Evolutionary conservation across 148 eudicot genomes (phyloP), one percentile per base, ranked within the genome.

Genomic region (Vaccinium myrtillus): DNA sequence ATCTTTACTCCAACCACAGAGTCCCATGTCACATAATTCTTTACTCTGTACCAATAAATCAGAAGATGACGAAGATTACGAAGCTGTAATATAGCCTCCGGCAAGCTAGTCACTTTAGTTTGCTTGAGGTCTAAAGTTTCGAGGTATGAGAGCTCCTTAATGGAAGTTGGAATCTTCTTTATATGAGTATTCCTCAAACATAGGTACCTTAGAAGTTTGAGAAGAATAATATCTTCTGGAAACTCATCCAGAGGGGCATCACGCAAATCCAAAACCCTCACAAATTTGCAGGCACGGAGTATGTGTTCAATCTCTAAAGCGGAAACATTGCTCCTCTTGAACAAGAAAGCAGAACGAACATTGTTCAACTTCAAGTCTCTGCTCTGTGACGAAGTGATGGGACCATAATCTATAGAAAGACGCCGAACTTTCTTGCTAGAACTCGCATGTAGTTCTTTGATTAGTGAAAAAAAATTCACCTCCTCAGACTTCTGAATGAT

Each of bases 111-210:
- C 49, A 87, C 82, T 51, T 39, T 3, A 12, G 90, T 88, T 19
- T 78, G 82, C 71, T 86, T 86, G 18, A 90, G 87, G 46, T 90
- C 90, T 77, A 90, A 83, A 14, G 90, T 43, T 43, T 43, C 46
- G 0, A 43, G 46, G 46, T 43, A 43, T 43, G 46, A 43, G 46
- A 43, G 46, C 81, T 87, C 84, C 61, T 76, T 73, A 23, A 90
- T 87, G 4, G 87, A 74, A 51, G 82, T 87, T 49, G 90, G 91
- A 69, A 90, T 75, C 48, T 21, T 70, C 4, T 55, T 59, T 25
- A 90, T 61, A 16, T 58, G 39, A 1, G 88, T 90, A 63, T 49
- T 54, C 43, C 88, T 87, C 67, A 90, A 80, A 83, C 90, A 81
- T 16, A 90, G 27, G 81, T 90, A 90, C 70, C 83, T 85, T 48